Conservation (phyloP, 257 asterid species). For the Paraleonurus japonicus region DNA sequence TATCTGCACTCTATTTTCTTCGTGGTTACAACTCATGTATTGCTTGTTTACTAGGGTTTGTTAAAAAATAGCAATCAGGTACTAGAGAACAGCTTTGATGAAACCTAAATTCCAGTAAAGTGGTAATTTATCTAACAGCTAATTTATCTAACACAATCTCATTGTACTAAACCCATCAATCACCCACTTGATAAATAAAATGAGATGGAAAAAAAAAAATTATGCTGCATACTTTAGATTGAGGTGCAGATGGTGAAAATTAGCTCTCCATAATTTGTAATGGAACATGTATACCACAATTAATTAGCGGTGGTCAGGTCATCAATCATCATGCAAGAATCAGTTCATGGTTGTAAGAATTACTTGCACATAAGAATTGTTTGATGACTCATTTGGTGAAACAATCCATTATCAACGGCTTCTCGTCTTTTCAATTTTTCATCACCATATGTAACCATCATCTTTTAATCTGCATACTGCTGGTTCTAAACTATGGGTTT, state of each 20-base stretch:
- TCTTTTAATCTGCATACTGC: neutral
- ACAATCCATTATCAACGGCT: neutral
- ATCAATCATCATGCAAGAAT: neutral
- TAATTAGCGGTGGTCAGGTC: neutral
- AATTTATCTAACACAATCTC: slow-evolving; percentile 3
- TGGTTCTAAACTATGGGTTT: neutral
- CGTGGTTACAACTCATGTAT: neutral
- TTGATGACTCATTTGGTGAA: neutral
- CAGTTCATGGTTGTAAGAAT: neutral
- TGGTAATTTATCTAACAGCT: no score
- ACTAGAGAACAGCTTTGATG: neutral
- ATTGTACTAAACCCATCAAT: neutral
- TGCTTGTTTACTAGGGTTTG: neutral
- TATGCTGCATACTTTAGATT: neutral
- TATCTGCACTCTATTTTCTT: neutral
- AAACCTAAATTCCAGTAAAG: neutral
- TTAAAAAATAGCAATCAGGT: neutral
- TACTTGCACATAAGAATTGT: neutral
- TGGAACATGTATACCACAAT: neutral
- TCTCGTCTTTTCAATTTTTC: neutral
- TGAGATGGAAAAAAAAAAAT: neutral
- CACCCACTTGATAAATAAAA: neutral
- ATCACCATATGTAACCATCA: neutral
- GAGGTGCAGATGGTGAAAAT: slow-evolving; percentile 5
- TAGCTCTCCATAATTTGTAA: neutral